These are phyloP conservation scores for Reticulascus tulasneorum DNA, from an alignment of 2,329 filamentous ascomycete genomes.

Conservation along the genomic window DNA sequence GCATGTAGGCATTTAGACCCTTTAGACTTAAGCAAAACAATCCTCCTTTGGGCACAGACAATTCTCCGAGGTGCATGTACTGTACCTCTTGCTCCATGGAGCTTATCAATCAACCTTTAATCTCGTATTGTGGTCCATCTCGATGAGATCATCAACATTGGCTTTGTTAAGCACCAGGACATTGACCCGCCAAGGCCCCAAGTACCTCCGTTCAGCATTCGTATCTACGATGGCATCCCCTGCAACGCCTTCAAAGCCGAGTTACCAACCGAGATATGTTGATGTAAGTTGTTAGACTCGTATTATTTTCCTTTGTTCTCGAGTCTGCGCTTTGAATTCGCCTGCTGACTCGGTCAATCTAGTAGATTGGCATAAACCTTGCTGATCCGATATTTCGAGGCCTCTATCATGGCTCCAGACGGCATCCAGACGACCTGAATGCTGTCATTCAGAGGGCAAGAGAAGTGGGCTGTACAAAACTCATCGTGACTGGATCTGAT, in stretches of 20 bases:
- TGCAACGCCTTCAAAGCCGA: slow-evolving; percentile 8
- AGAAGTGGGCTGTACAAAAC: slow-evolving; percentile 76
- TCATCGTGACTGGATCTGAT: slow-evolving; percentile 92
- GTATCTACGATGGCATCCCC: slow-evolving; percentile 7
- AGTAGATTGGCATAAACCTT: slow-evolving; percentile 87
- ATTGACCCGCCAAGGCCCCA: no score
- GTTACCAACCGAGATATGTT: slow-evolving; percentile 52
- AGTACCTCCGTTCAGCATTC: background rate
- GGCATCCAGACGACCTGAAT: slow-evolving; percentile 68
- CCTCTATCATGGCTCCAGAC: slow-evolving; percentile 73
- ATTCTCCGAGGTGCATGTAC: no score
- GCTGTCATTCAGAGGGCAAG: slow-evolving; percentile 75
- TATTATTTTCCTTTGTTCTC: background rate
- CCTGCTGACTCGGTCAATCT: slow-evolving; percentile 8
- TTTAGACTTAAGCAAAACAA: no score
- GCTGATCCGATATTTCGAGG: slow-evolving; percentile 89
- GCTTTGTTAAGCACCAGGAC: no score
- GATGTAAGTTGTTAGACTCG: slow-evolving; percentile 45
- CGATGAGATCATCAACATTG: no score
- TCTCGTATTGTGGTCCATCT: no score
- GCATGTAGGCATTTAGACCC: no score
- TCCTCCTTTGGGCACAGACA: no score
- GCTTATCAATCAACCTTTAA: no score
- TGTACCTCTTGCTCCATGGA: no score
- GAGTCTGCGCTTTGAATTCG: no score